Conservation (phyloP, 192 early-diverging fungal species). For the Entomortierella beljakovae region DNA sequence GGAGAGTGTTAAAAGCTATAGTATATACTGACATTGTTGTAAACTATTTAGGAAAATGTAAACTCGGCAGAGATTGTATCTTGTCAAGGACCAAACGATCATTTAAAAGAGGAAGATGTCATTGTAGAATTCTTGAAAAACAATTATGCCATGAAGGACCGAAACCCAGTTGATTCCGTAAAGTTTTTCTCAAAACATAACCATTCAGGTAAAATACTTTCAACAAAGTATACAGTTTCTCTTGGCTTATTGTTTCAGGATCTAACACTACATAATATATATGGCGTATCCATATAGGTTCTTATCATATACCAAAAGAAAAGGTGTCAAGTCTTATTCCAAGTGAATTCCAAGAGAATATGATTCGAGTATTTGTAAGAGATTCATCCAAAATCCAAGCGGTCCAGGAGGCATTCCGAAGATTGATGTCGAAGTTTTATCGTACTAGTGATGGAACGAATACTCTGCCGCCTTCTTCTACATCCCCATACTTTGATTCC, state of each 20-base stretch:
- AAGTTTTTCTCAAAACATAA: conserved; percentile 81
- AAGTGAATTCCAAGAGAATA: conserved; percentile 73
- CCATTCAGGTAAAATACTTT: conserved; percentile 8
- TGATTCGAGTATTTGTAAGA: conserved; percentile 74
- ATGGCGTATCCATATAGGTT: no score
- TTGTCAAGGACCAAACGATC: conserved; percentile 68
- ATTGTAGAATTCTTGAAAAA: conserved; percentile 78
- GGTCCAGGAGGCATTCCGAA: conserved; percentile 57
- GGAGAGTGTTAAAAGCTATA: neutral
- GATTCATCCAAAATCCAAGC: conserved; percentile 63
- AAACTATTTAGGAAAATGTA: conserved; percentile 44
- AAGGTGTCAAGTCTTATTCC: conserved; percentile 81
- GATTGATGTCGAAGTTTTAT: conserved; percentile 46
- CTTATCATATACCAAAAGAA: conserved; percentile 75
- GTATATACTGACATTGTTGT: neutral
- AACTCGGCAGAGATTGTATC: conserved; percentile 70
- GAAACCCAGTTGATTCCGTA: conserved; percentile 89
- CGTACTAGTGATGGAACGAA: conserved; percentile 27
- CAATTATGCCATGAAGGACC: conserved; percentile 86
- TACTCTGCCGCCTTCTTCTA: conserved; percentile 46
- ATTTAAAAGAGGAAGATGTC: conserved; percentile 76
- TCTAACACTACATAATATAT: no score
- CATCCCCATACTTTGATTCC: conserved; percentile 46
- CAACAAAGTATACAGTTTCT: no score
- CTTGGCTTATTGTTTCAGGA: no score